Base-by-base conservation (phyloP, 1,284 basidiomycete genomes). In the Mycosarcoma mackinlayi region DNA sequence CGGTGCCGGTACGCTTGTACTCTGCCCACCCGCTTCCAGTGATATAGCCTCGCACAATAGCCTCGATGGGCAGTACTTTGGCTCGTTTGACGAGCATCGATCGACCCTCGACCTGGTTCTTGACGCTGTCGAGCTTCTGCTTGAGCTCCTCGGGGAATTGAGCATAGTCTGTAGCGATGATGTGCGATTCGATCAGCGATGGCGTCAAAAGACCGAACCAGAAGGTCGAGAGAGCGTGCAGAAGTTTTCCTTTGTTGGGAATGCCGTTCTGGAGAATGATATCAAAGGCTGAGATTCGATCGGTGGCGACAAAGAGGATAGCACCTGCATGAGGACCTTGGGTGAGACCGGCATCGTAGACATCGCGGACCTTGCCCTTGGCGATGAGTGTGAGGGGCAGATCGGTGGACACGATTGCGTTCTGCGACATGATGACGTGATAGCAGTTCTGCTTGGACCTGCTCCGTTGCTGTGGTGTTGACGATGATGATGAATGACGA, bases 21-120 rank as follows among this genome's bases (percentile, higher is more conserved):
- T 98, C 96, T 1, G 88, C 85, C 93, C 94, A 98, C 7, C 92
- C 96, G 23, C 94, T 97, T 91, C 94, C 94, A 25, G 95, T 92
- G 63, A 99, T 87, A 84, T 98, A 98, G 4, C 95, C 95, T 63
- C 96, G 86, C 14, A 98, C 95, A 77, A 98, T 98, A 3, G 92
- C 94, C 84, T 99, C 96, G n/a, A 98, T 87, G 41, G 92, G 93
- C 27, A 98, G 86, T 16, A 99, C 91, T 79, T 91, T 87, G 8
- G 94, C 94, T 78, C 91, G 93, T 80, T 86, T 88, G 13, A 98
- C 95, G 48, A 98, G 89, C 91, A 98, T 97, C 6, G 90, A 86
- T 23, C 95, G 86, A 1, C 91, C 94, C 57, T 90, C 87, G 16
- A 98, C 87, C 84, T 92, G 86, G 19, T 74, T 55, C 21, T 60